These are phyloP conservation scores for Exophiala xenobiotica DNA, from an alignment of 2,329 filamentous ascomycete genomes.

Conservation along the genomic window DNA sequence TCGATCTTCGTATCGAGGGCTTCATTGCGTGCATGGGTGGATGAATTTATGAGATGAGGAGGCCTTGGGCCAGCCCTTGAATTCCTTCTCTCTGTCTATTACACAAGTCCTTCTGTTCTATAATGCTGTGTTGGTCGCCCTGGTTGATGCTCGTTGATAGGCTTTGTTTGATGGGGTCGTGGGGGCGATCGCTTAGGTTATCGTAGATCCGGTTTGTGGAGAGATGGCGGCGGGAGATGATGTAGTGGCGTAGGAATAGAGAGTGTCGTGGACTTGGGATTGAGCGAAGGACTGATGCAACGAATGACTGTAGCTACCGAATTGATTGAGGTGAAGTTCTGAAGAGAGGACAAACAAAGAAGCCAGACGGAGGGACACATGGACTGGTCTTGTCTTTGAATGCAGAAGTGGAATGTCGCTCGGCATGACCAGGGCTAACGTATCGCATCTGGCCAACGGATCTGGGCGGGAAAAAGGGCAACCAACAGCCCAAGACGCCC, in stretches of 20 bases:
- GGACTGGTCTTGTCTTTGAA: neutral
- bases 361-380: neutral
- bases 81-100: neutral
- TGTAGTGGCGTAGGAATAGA: neutral
- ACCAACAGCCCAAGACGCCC: no score
- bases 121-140: no score
- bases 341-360: conserved; percentile 1
- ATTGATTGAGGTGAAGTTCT: neutral
- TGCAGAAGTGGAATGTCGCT: neutral
- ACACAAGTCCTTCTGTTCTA: no score
- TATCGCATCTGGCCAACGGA: neutral
- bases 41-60: neutral
- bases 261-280: neutral
- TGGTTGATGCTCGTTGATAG: neutral
- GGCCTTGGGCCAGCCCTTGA: neutral
- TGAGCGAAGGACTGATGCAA: neutral
- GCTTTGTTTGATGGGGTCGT: neutral
- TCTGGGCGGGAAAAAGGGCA: neutral
- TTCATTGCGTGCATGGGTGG: conserved; percentile 14
- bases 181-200: neutral
- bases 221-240: neutral
- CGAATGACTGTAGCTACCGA: neutral
- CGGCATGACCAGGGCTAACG: neutral
- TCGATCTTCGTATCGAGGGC: conserved; percentile 21
- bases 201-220: neutral